These are phyloP conservation scores for Primulina tabacum DNA, from an alignment of 257 asterid genomes.

Conservation along the genomic window DNA sequence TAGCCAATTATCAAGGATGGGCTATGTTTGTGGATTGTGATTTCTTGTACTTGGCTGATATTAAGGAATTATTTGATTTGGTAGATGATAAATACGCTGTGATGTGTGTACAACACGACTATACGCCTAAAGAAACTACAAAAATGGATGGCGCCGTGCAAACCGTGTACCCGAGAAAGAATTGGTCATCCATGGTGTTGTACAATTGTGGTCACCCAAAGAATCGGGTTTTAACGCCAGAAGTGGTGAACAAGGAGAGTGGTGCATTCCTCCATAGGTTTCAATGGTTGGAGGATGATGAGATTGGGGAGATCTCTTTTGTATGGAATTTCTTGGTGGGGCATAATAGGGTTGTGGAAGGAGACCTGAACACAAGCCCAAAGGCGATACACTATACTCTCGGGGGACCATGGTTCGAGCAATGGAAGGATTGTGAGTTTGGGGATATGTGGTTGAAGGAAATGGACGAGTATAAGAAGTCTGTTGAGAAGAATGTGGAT, in stretches of 20 bases:
- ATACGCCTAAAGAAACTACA: conserved; percentile 77
- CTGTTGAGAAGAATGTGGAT: conserved; percentile 30
- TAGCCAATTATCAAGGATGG: conserved; percentile 71
- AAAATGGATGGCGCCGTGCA: conserved; percentile 93
- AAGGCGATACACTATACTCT: conserved; percentile 79
- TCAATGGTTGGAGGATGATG: conserved; percentile 70
- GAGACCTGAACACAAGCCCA: conserved; percentile 51
- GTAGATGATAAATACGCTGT: conserved; percentile 67
- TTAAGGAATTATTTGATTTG: conserved; percentile 55
- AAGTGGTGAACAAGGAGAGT: conserved; percentile 68
- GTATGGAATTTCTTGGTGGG: conserved; percentile 89
- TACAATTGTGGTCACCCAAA: conserved; percentile 78
- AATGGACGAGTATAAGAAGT: conserved; percentile 56
- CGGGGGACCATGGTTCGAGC: conserved; percentile 96
- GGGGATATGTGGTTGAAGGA: conserved; percentile 80
- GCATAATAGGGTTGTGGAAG: conserved; percentile 65
- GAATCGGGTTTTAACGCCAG: conserved; percentile 57
- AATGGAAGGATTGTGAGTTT: conserved; percentile 87
- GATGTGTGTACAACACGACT: conserved; percentile 89
- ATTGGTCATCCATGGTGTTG: conserved; percentile 93
- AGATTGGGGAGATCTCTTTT: conserved; percentile 80
- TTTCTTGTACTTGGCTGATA: conserved; percentile 65
- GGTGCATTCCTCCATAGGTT: conserved; percentile 88
- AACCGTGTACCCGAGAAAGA: conserved; percentile 80
- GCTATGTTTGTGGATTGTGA: conserved; percentile 93